A percentile compares a stretch with the other conserved stretches of the same genome.
Evolutionary conservation across 345 rosid species (phyloP).

Genomic region (Eucalyptus cloeziana): DNA sequence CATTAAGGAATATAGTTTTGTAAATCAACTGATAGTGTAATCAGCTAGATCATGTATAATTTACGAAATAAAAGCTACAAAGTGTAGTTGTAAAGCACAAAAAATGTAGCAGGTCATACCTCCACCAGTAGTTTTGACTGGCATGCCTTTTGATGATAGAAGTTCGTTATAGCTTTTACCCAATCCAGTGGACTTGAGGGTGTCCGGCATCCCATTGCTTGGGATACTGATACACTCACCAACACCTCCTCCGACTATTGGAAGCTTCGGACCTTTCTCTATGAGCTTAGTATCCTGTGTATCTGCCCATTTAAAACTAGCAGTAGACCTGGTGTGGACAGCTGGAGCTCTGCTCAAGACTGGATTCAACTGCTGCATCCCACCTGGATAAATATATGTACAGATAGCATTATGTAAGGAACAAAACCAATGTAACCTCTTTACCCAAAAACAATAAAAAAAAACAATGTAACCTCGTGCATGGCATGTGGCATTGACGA

Average conservation of each 20-base stretch:
- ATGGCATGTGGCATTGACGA: neutral
- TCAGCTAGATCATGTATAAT: neutral
- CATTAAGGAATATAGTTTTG: neutral
- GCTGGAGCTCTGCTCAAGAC: constrained; percentile 38
- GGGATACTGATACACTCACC: constrained; percentile 24
- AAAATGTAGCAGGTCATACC: neutral
- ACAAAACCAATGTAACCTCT: neutral
- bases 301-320: constrained; percentile 31
- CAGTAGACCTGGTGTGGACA: constrained; percentile 22
- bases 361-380: constrained; percentile 45
- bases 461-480: neutral
- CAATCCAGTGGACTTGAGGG: constrained; percentile 6
- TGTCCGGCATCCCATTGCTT: constrained; percentile 13
- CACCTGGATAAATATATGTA: constrained; percentile 31
- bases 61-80: neutral
- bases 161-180: constrained; percentile 27
- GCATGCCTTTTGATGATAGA: constrained; percentile 17
- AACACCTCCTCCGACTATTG: constrained; percentile 26
- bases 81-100: neutral
- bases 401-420: neutral
- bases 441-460: neutral
- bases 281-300: constrained; percentile 27
- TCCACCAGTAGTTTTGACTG: constrained; percentile 18
- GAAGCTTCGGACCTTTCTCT: constrained; percentile 26
- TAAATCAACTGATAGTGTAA: neutral